Base-by-base conservation (phyloP, 139 green algal genomes). In the Deuterostichococcus epilithicus region DNA sequence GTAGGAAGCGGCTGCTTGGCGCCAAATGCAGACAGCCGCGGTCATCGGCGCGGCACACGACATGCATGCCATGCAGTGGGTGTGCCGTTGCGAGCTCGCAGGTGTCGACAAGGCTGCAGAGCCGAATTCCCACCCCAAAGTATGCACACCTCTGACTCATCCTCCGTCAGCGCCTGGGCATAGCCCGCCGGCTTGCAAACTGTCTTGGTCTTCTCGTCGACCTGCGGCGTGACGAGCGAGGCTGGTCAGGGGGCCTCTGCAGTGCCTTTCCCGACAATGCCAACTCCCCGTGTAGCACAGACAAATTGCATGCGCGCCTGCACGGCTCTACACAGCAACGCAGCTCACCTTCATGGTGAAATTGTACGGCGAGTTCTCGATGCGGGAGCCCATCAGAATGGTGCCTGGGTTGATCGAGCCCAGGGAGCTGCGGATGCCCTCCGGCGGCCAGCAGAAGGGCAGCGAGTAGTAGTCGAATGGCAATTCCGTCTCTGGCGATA, bases 401-500 rank as follows among this genome's bases (percentile, higher is more conserved):
- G 97, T 98, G 45, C 95, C 95, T 26, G 94, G 89, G 81, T 98
- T 98, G 45, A 96, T 89, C 42, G 83, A 86, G 76, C 82, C 86
- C 5, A 86, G 70, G 10, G 90, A 81, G 33, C 82, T 86, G 33
- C 92, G 78, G 5, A 97, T 81, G 13, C 93, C 95, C 77, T 93
- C 92, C 2, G 74, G 32, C 2, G 95, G 95, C 72, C 90, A 89
- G 88, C 95, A 98, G 76, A 98, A 99, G 0, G 95, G 95, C 79
- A 98, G 80, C 13, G 82, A 87, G 84, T 98, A 99, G 81, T 98
- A 99, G 25, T 94, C 86, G 78, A 86, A 98, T 0, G 95, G 95
- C 68, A 98, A 81, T 75, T 98, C 93, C 63, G 95, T 98, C 35
- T 96, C 91, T 68, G 89, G 91, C 3, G 91, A 97, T 1, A 88